phyloP scores from a whole-genome alignment of 2,329 filamentous ascomycete species.

The Emergomyces pasteurianus region DNA sequence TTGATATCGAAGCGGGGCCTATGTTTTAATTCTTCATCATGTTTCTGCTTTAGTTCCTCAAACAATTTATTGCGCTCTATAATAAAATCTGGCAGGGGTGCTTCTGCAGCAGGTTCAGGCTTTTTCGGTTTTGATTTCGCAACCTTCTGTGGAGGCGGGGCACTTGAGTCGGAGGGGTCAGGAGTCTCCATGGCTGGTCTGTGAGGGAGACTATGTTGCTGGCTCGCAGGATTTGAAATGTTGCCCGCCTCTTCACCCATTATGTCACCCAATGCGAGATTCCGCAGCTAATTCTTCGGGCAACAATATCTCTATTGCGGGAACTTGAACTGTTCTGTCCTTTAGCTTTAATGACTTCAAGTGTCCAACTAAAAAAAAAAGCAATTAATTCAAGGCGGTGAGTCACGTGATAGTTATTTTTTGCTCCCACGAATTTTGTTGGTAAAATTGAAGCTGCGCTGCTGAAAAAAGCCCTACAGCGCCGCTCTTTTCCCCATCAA shows the following conservation, averaged over 20 bases:
- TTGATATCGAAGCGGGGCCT: constrained; percentile 36
- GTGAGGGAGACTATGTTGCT: constrained; percentile 20
- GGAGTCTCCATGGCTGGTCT: constrained; percentile 22
- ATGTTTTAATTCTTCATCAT: constrained; percentile 60
- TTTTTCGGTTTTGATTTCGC: constrained; percentile 14
- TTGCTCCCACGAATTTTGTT: constrained; percentile 6
- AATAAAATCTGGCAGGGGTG: constrained; percentile 58
- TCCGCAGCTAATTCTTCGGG: not conserved
- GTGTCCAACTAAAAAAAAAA: not conserved
- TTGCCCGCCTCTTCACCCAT: constrained; percentile 8
- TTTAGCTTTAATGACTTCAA: not conserved
- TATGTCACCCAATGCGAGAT: not conserved
- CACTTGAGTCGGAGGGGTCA: constrained; percentile 12
- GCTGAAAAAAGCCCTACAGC: not conserved
- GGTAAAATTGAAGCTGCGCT: not conserved
- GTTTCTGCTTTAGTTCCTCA: constrained; percentile 73
- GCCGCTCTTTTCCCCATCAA: not conserved
- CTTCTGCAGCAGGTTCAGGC: constrained; percentile 18
- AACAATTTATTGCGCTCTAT: constrained; percentile 76
- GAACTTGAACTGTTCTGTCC: not conserved
- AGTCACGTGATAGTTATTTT: constrained; percentile 13
- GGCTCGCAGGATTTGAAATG: constrained; percentile 17
- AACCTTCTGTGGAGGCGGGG: constrained; percentile 23
- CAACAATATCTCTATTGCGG: not conserved
- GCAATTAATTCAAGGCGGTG: constrained; percentile 7